Evolutionary conservation across 306 rosid species (phyloP), one percentile per base, ranked within the genome.

Genomic region (Gastrolobium villosum): DNA sequence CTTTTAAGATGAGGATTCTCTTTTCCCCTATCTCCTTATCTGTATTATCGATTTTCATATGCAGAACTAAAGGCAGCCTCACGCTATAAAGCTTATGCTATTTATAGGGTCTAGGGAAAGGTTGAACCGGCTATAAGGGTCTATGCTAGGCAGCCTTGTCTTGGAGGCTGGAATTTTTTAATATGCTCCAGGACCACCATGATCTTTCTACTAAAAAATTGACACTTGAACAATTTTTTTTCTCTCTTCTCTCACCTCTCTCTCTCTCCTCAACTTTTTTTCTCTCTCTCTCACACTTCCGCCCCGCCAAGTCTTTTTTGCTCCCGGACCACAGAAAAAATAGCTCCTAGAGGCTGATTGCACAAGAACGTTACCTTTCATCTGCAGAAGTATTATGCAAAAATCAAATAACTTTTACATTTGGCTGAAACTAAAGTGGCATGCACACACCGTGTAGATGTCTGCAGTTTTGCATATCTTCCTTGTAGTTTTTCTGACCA

Each of bases 351-450:
- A 3, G 40, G 43, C 15, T 54, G 72, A 26, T 68, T 32, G 37
- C 78, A 40, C 2, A 15, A 26, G 14, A 52, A 61, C 4, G 52
- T 49, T 10, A 45, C 20, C 59, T 75, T 67, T 37, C 15, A 7
- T 48, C 30, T 56, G 63, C 41, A 6, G 36, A 60, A 74, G n/a
- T 14, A 7, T 52, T 61, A 10, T 61, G 15, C 70, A 14, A 53
- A 72, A 2, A 6, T 28, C 70, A 4, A 69, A 14, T 10, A 7
- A 34, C 72, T 45, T 45, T 62, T 28, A 7, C 41, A 44, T 59
- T 52, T 43, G 55, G n/a, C 3, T 35, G 70, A 53, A 72, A 63
- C 65, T 36, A 46, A 14, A 63, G 41, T 65, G 65, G 62, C 8
- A 9, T 76, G 48, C 8, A 13, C n/a, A 14, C 40, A 35, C 30